phyloP scores from a whole-genome alignment of 1,284 basidiomycete species.

The Neolentinus lepideus region DNA sequence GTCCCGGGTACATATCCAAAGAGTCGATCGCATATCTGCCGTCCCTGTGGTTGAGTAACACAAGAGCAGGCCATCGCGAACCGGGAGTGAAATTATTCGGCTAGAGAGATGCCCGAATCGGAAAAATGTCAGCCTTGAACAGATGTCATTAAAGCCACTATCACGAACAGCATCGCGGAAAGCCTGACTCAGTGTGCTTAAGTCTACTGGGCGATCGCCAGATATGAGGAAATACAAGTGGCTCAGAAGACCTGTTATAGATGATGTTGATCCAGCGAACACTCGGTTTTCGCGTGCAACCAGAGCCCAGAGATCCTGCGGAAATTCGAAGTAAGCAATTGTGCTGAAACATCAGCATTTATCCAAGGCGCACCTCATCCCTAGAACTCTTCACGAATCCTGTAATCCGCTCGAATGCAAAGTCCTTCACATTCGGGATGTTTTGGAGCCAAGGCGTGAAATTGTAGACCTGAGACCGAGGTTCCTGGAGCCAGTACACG shows the following conservation, averaged over 20 bases:
- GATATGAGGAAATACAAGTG: constrained; percentile 88
- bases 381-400: constrained; percentile 78
- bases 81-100: constrained; percentile 68
- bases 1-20: constrained; percentile 38
- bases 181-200: constrained; percentile 38
- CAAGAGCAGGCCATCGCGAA: constrained; percentile 73
- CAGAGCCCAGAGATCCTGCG: constrained; percentile 59
- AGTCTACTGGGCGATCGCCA: constrained; percentile 56
- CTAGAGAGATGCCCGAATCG: constrained; percentile 27
- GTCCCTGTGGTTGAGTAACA: constrained; percentile 58
- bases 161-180: constrained; percentile 46
- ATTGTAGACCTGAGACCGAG: constrained; percentile 83
- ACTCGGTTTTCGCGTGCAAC: constrained; percentile 50
- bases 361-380: constrained; percentile 55
- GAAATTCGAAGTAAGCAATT: neutral
- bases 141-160: constrained; percentile 28
- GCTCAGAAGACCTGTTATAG: constrained; percentile 74
- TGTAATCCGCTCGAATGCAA: constrained; percentile 80
- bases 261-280: constrained; percentile 92
- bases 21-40: constrained; percentile 82
- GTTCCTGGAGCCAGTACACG: constrained; percentile 89
- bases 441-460: constrained; percentile 66
- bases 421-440: constrained; percentile 80
- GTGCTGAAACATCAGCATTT: neutral
- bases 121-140: neutral